Base-by-base conservation (phyloP, 805 yeast species). In the Yamadazyma akitaensis region DNA sequence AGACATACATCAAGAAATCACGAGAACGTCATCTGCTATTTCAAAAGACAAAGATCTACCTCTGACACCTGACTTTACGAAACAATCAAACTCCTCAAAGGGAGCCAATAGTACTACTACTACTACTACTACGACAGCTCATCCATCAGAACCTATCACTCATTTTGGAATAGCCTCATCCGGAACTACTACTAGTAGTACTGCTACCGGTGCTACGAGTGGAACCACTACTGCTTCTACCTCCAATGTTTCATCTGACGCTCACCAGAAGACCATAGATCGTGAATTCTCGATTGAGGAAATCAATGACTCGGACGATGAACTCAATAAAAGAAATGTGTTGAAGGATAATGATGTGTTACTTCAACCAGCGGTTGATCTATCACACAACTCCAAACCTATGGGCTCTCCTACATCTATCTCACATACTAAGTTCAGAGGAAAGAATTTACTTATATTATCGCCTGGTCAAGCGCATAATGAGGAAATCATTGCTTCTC, bases 281-380 rank as follows among this genome's bases (percentile, higher is more conserved):
- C 45, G 59, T 46, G 69, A 64, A 28, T 64, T 56, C 30, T 66
- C 68, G 2, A 70, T 72, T 42, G 76, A 71, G 54, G 76, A 72
- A 51, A 60, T 68, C 19, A 65, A 67, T 46, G 72, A 68, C 51
- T 59, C 67, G 24, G 75, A 71, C 49, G 74, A 69, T 40, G 72
- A 68, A 53, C 51, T 63, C 18, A 59, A 53, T 13, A 46, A 33
- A 35, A 32, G 47, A 33, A 31, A 30, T 18, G 42, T 11, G n/a
- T 12, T 21, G 4, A 30, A 46, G 43, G 35, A 37, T 25, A 24
- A 16, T 12, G 12, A 33, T 18, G 11, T 38, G 17, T 25, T 40
- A n/a, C 41, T 53, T 18, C 54, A 51, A 40, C 60, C 62, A 14
- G 59, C 60, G 3, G 51, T 51, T 12, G 54, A 50, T 35, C 30